Evolutionary conservation across 2,329 filamentous ascomycete genomes (phyloP), one percentile per base, ranked within the genome.

Genomic region (Diplocarpon rosae): DNA sequence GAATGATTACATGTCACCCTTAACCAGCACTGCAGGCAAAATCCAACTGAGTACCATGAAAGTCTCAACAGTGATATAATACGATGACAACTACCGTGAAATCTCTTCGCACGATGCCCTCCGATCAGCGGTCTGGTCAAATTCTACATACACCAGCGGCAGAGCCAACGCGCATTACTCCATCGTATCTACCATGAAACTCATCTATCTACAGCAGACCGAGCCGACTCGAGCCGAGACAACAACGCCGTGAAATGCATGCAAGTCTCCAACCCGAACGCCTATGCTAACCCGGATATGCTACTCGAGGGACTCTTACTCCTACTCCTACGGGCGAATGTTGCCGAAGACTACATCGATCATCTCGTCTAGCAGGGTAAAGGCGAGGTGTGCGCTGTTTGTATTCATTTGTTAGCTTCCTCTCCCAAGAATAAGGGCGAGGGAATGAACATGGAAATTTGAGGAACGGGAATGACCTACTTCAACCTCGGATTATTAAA

Each of bases 401-500:
- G 24, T 31, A 27, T 47, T 54, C 45, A 17, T 16, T 30, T 33
- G 20, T 46, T 47, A 53, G 51, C 27, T n/a, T 38, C 36, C 32
- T 39, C 15, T 28, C 13, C 10, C n/a, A 32, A 33, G 14, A 17
- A 35, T n/a, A 24, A 13, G 13, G 6, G 24, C n/a, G 33, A 27
- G 31, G 13, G 11, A 4, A 17, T 13, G 24, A 9, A 32, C 11
- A 12, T 32, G 30, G 30, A 32, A 32, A 9, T 5, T 3, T 12
- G n/a, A 16, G 15, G n/a, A 35, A 35, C 4, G 33, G 33, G 33
- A 35, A 20, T 8, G 29, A 77, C 82, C 70, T 68, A 89, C 84
- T 96, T 95, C 54, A 98, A 69, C 52, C 87, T 74, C 47, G 79
- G 74, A 65, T 96, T 98, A 64, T 98, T 98, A 55, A 96, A 69